Base-by-base conservation (phyloP, 2,329 filamentous ascomycete species). In the Claviceps fusiformis region DNA sequence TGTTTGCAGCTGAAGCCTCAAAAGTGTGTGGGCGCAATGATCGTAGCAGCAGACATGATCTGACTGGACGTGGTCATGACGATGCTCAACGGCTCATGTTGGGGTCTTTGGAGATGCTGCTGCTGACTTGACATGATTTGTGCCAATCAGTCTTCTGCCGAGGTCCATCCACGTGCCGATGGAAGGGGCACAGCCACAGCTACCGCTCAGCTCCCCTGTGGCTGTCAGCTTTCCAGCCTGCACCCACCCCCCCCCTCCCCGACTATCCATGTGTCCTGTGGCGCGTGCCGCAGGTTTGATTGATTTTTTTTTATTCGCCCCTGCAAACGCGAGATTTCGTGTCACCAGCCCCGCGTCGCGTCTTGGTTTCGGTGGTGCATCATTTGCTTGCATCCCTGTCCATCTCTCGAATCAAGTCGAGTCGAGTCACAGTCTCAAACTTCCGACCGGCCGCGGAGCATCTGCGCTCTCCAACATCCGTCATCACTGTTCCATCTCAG, bases 301-400 rank as follows among this genome's bases (percentile, higher is more conserved):
- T 46, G 35, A 52, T 46, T 37, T 46, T 60, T 63, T 11, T 45
- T 27, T 45, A 11, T 11, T 45, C 64, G 63, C 62, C 64, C 58
- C 57, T 61, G 59, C 55, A 10, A 29, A 56, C 61, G 62, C 63
- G 63, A 17, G 9, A 3, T 37, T 37, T 37, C 35, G 35, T 37
- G 35, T 37, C 37, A 15, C 37, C 37, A 15, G 15, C 7, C 37
- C 37, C 13, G 37, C 37, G 35, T 10, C 35, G 35, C 35, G 35
- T 37, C 35, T 37, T 5, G 8, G 9, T 10, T 11, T 37, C 9
- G 10, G 2, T 37, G 35, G 35, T 37, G 35, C 35, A 37, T 37
- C 35, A 13, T 37, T 37, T n/a, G 35, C 6, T 37, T 9, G 35
- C 35, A 37, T 13, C 35, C 35, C 35, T 37, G 35, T 37, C 35